phyloP scores from a whole-genome alignment of 2,329 filamentous ascomycete genomes.

The Xylariaceae sp. region DNA sequence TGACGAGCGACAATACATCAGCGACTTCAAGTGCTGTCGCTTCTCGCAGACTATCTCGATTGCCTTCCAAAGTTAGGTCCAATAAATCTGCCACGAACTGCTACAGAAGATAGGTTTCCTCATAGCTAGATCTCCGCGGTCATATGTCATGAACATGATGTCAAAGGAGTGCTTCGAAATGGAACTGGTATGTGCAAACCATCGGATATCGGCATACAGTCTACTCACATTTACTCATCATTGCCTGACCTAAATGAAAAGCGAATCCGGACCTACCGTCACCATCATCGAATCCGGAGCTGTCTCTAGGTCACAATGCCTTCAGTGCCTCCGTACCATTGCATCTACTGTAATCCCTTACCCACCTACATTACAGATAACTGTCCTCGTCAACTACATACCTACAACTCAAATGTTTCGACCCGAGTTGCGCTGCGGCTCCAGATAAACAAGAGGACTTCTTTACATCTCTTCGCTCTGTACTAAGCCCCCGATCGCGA shows the following conservation, averaged over 20 bases:
- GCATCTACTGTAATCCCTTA: not conserved
- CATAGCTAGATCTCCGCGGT: too few species aligned
- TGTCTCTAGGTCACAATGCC: not conserved
- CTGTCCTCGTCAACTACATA: too few species aligned
- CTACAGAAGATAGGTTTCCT: too few species aligned
- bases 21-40: not conserved
- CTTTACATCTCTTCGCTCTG: too few species aligned
- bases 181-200: not conserved
- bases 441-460: too few species aligned
- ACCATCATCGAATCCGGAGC: not conserved
- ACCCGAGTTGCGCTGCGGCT: too few species aligned
- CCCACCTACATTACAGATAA: too few species aligned
- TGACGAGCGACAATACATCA: not conserved
- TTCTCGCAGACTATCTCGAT: not conserved
- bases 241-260: not conserved
- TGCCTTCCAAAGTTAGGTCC: too few species aligned
- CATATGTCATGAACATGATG: not conserved
- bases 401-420: too few species aligned
- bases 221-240: constrained; percentile 3
- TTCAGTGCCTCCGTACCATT: not conserved
- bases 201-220: not conserved
- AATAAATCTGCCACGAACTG: too few species aligned
- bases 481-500: too few species aligned
- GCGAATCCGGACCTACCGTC: not conserved
- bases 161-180: not conserved